Evolutionary conservation across 495 filamentous ascomycete genomes (phyloP).

Genomic region (Amphirosellinia nigrospora): DNA sequence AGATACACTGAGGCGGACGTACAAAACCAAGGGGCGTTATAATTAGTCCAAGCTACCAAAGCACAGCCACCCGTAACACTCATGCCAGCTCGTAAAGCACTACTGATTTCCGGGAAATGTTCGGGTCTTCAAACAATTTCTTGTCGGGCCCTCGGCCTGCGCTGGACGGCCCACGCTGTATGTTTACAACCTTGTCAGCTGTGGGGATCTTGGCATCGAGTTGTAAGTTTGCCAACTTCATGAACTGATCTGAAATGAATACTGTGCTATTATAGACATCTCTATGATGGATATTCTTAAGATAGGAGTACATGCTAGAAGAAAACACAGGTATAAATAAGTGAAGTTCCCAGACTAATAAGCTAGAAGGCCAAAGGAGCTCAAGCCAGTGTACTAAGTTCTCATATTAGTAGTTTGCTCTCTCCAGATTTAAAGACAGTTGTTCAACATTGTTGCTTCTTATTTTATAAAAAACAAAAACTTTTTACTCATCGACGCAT

Average conservation of each 20-base stretch:
- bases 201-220: not conserved
- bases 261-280: not conserved
- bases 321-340: not conserved
- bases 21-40: not conserved
- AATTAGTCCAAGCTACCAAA: not conserved
- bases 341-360: not conserved
- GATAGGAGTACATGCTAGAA: not conserved
- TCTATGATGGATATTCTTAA: not conserved
- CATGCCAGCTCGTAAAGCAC: not conserved
- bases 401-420: not conserved
- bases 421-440: not conserved
- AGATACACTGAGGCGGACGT: not conserved
- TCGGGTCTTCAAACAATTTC: not conserved
- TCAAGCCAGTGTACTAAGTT: not conserved
- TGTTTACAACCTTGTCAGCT: not conserved
- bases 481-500: not conserved
- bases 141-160: not conserved
- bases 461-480: no score
- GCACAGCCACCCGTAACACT: not conserved
- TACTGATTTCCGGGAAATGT: not conserved
- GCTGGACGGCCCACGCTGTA: not conserved
- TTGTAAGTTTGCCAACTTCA: not conserved
- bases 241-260: not conserved
- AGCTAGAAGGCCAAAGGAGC: not conserved
- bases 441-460: not conserved